Base-by-base conservation (phyloP, 2,329 filamentous ascomycete genomes). In the Stylonectria norvegica region DNA sequence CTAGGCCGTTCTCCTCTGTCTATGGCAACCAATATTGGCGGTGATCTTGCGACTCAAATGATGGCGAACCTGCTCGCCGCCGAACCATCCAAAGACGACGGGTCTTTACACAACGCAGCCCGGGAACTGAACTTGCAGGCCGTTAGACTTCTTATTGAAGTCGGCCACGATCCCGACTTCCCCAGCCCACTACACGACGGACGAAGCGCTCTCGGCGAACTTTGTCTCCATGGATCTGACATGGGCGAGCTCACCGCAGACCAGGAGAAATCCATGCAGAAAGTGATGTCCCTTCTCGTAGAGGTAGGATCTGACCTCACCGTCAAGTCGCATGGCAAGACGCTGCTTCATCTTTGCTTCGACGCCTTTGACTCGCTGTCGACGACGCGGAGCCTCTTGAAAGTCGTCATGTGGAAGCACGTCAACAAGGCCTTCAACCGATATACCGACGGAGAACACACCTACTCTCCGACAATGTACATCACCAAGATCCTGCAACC, bases 381-480 rank as follows among this genome's bases (percentile, higher is more conserved):
- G 1, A 77, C 78, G 5, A 76, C 77, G 0, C 72, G 73, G 29
- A 71, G 75, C 0, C 69, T 85, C 1, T 66, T 86, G 6, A 80
- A 81, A 51, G 76, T 75, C 1, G 79, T 76, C 30, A 72, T 84
- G 63, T 85, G 81, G 79, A 79, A 80, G 54, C 65, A 75, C 20
- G 64, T 85, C 52, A 85, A 85, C 61, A 73, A 78, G 45, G 65
- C 75, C 0, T 78, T 72, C 52, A 79, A 81, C 49, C 64, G 71
- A 44, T 79, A 71, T 59, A 73, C 62, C 2, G 66, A 74, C 29
- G 72, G 72, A 17, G 68, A 65, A 5, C 71, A 72, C 49, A 78
- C 73, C 2, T 85, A 83, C 59, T 85, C 81, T 0, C 76, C 81
- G 0, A 78, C 81, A 4, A 81, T 79, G 65, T 85, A 85, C 55